Conservation (phyloP, 2,329 filamentous ascomycete species). For the Diaporthe vexans region DNA sequence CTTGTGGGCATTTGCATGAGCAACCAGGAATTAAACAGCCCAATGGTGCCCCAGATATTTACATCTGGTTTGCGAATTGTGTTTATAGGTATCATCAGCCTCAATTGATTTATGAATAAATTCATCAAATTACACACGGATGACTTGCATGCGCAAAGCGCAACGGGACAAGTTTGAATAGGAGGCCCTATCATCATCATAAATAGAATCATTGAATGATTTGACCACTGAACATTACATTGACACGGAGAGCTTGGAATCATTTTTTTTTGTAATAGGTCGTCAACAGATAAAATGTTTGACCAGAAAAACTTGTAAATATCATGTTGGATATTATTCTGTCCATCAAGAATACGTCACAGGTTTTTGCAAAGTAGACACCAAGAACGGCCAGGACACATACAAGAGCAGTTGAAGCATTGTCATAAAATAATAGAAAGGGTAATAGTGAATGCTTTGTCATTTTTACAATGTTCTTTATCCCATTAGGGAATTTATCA, state of each 20-base stretch:
- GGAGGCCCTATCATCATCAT: not conserved
- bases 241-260: too few relatives aligned
- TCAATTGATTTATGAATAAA: too few relatives aligned
- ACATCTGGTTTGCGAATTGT: not conserved
- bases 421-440: not conserved
- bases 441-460: not conserved
- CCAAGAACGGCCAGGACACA: not conserved
- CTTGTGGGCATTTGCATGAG: not conserved
- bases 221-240: not conserved
- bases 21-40: too few relatives aligned
- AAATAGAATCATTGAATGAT: not conserved
- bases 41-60: not conserved
- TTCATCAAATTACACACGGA: too few relatives aligned
- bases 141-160: too few relatives aligned
- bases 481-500: too few relatives aligned
- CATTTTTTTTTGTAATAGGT: too few relatives aligned
- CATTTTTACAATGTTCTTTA: not conserved
- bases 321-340: not conserved
- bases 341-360: not conserved
- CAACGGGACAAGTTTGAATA: not conserved
- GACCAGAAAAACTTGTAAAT: not conserved
- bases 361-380: not conserved
- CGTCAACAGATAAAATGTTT: not conserved
- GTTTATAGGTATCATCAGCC: too few relatives aligned
- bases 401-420: not conserved